Evolutionary conservation across 805 yeast genomes (phyloP).

Genomic region (Kuraishia cidri): DNA sequence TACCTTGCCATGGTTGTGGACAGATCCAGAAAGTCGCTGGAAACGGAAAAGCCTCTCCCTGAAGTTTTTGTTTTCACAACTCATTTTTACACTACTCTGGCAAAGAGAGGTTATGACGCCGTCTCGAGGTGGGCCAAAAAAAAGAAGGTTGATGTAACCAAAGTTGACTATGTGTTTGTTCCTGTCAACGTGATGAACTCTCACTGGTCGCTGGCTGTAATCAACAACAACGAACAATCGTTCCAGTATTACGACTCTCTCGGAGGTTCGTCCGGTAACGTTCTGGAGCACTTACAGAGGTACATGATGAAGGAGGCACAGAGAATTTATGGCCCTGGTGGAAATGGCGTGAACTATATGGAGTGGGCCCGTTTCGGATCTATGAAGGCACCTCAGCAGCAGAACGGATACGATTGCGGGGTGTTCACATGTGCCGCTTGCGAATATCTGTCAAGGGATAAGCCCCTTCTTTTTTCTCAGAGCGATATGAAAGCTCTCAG

Average conservation of each 20-base stretch:
- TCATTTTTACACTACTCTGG: constrained; percentile 73
- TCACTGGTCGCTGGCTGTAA: constrained; percentile 88
- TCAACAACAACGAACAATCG: constrained; percentile 50
- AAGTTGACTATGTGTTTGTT: constrained; percentile 58
- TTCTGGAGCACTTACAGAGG: constrained; percentile 38
- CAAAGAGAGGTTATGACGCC: constrained; percentile 67
- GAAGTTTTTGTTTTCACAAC: constrained; percentile 72
- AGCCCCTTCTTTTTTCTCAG: constrained; percentile 47
- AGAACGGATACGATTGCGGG: constrained; percentile 92
- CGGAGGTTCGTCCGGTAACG: constrained; percentile 32
- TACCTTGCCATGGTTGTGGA: constrained; percentile 51
- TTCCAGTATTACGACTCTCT: constrained; percentile 78
- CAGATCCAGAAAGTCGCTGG: constrained; percentile 17
- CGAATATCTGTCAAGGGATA: constrained; percentile 44
- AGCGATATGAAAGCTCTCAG: constrained; percentile 64
- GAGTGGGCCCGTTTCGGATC: constrained; percentile 13
- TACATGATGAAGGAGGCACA: constrained; percentile 66
- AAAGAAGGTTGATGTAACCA: constrained; percentile 56
- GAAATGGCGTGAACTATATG: constrained; percentile 20
- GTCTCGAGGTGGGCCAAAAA: constrained; percentile 82
- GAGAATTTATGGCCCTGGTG: constrained; percentile 32
- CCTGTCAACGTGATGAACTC: constrained; percentile 81
- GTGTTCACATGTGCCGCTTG: constrained; percentile 83
- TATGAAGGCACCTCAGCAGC: constrained; percentile 63
- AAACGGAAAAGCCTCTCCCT: constrained; percentile 12